Conservation (phyloP, 441 rosid genomes). For the Cnidoscolus chayamansa region DNA sequence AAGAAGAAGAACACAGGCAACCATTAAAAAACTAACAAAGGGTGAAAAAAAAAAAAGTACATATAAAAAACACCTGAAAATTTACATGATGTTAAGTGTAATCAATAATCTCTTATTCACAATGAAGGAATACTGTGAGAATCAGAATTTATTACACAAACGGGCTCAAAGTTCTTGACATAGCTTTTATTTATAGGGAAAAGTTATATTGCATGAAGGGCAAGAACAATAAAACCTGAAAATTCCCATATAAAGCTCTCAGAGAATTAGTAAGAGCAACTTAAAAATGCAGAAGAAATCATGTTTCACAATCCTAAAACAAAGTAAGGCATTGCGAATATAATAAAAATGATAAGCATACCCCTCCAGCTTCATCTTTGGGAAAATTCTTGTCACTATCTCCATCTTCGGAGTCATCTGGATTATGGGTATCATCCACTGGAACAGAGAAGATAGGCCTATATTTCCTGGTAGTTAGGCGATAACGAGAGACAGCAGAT, state of each 20-base stretch:
- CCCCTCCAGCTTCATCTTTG: slow-evolving; percentile 39
- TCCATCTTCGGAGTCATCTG: slow-evolving; percentile 43
- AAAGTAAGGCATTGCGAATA: too few relatives aligned
- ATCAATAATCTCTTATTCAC: slow-evolving; percentile 18
- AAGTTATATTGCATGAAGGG: neutral
- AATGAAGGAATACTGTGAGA: neutral
- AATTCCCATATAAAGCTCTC: too few relatives aligned
- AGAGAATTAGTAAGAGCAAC: neutral
- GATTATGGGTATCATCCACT: slow-evolving; percentile 47
- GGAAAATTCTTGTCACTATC: slow-evolving; percentile 33
- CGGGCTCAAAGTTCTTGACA: too few relatives aligned
- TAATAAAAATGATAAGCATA: slow-evolving; percentile 16
- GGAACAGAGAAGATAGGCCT: slow-evolving; percentile 42
- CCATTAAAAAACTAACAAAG: too few relatives aligned
- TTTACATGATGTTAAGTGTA: too few relatives aligned
- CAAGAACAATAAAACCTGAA: neutral
- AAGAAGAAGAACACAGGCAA: too few relatives aligned
- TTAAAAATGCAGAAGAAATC: too few relatives aligned
- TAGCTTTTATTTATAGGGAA: neutral
- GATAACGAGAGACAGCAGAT: slow-evolving; percentile 22
- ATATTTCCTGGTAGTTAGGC: slow-evolving; percentile 28
- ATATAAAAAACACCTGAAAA: too few relatives aligned
- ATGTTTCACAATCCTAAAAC: too few relatives aligned
- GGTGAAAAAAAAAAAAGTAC: too few relatives aligned
- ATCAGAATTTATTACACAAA: too few relatives aligned